phyloP scores from a whole-genome alignment of 2,329 filamentous ascomycete genomes.

The Ophiostoma piceae region DNA sequence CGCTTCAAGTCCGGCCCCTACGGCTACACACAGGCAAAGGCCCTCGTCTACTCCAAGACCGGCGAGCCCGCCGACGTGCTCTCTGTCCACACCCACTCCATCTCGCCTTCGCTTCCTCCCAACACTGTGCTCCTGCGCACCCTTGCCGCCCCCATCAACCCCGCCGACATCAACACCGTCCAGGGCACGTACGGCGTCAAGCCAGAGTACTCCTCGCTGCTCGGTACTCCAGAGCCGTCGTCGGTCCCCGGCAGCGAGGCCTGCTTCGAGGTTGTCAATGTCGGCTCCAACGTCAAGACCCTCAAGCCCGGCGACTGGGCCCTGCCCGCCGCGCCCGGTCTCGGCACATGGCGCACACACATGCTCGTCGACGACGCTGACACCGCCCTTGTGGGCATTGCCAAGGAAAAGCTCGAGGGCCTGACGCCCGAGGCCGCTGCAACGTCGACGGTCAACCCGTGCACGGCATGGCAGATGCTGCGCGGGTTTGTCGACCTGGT shows the following conservation, averaged over 20 bases:
- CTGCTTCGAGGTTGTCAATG: slow-evolving; percentile 78
- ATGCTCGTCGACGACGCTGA: slow-evolving; percentile 55
- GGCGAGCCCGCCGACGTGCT: slow-evolving; percentile 60
- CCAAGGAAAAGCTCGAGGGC: slow-evolving; percentile 24
- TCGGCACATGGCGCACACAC: slow-evolving; percentile 95
- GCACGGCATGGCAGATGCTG: slow-evolving; percentile 90
- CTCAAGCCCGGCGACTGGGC: slow-evolving; percentile 85
- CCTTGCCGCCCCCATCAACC: slow-evolving; percentile 89
- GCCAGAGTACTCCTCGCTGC: slow-evolving; percentile 64
- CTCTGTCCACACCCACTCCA: slow-evolving; percentile 68
- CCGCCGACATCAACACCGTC: slow-evolving; percentile 95
- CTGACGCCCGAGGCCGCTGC: slow-evolving; percentile 73
- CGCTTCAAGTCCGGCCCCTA: slow-evolving; percentile 59
- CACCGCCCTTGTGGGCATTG: slow-evolving; percentile 59
- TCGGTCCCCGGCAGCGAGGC: slow-evolving; percentile 87
- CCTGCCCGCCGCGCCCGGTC: slow-evolving; percentile 73
- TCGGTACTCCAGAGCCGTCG: slow-evolving; percentile 71
- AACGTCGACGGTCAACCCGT: slow-evolving; percentile 87
- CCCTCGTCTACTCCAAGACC: slow-evolving; percentile 68
- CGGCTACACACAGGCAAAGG: slow-evolving; percentile 79
- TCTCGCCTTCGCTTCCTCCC: slow-evolving; percentile 65
- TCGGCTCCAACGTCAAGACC: slow-evolving; percentile 51
- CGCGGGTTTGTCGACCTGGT: slow-evolving; percentile 62
- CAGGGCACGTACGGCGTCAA: slow-evolving; percentile 92
- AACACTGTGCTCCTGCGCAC: slow-evolving; percentile 70